These are phyloP conservation scores for Triglochin maritima DNA, from an alignment of 106 monocot species.

Conservation along the genomic window DNA sequence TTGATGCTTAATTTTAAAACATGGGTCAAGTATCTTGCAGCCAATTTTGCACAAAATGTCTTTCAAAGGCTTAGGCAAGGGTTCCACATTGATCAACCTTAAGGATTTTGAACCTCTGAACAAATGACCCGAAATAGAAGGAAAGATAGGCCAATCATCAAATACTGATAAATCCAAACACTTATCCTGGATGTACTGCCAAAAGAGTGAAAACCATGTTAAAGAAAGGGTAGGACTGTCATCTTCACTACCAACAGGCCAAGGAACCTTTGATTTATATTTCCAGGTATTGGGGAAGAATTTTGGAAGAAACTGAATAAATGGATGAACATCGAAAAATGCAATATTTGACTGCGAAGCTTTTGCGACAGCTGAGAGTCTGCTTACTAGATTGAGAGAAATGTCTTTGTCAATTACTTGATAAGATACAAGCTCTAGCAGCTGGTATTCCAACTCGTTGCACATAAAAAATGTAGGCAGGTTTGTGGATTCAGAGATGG, in stretches of 20 bases:
- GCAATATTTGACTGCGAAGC: conserved; percentile 44
- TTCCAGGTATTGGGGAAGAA: conserved; percentile 82
- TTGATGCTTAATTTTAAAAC: conserved; percentile 41
- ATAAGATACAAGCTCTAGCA: conserved; percentile 45
- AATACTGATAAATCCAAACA: conserved; percentile 64
- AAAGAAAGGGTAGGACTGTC: conserved; percentile 17
- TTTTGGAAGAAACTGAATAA: conserved; percentile 56
- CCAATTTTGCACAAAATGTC: conserved; percentile 61
- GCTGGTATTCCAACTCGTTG: conserved; percentile 57
- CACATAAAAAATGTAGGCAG: conserved; percentile 48
- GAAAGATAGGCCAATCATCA: conserved; percentile 87
- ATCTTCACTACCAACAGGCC: conserved; percentile 39
- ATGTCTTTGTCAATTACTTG: conserved; percentile 59
- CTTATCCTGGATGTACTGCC: conserved; percentile 55
- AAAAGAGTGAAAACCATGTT: conserved; percentile 82
- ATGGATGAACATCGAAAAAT: conserved; percentile 38
- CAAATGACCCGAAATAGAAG: conserved; percentile 71
- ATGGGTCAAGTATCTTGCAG: conserved; percentile 65
- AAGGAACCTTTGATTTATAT: conserved; percentile 45
- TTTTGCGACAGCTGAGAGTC: conserved; percentile 56
- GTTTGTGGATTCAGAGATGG: conserved; percentile 31
- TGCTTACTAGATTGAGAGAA: conserved; percentile 32
- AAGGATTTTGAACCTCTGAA: conserved; percentile 55
- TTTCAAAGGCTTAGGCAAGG: conserved; percentile 41
- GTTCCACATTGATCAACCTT: conserved; percentile 55